These are phyloP conservation scores for Hypoxylon fuscum DNA, from an alignment of 495 filamentous ascomycete genomes.

Conservation along the genomic window DNA sequence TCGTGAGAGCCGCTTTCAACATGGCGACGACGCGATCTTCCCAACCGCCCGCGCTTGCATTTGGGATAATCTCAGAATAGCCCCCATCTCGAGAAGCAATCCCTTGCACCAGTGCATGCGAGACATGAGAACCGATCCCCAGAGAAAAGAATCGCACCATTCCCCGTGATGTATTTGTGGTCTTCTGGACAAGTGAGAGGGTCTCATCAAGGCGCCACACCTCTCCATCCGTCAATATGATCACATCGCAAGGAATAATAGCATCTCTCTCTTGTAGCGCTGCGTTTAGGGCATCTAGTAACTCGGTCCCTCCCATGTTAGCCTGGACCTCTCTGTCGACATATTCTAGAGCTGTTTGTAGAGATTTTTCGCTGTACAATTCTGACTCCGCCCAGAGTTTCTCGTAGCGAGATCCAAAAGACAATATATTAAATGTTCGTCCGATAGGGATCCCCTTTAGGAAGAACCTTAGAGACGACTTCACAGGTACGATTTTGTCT, in stretches of 20 bases:
- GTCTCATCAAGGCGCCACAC: constrained; percentile 57
- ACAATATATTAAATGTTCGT: constrained; percentile 68
- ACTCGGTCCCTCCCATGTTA: constrained; percentile 65
- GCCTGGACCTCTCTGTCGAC: constrained; percentile 49
- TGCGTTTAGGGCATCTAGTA: constrained; percentile 53
- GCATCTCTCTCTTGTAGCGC: constrained; percentile 18
- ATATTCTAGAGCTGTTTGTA: constrained; percentile 56
- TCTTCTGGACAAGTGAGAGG: constrained; percentile 55
- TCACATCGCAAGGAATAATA: constrained; percentile 54
- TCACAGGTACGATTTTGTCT: constrained; percentile 57
- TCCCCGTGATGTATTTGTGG: constrained; percentile 45
- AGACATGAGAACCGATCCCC: constrained; percentile 63
- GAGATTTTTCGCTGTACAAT: constrained; percentile 52
- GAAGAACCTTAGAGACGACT: constrained; percentile 63
- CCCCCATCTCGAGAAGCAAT: constrained; percentile 64
- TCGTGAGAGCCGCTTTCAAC: constrained; percentile 63
- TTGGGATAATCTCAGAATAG: constrained; percentile 60
- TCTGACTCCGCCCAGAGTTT: constrained; percentile 62
- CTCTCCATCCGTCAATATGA: constrained; percentile 67
- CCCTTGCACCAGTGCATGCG: constrained; percentile 65
- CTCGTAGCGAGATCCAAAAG: constrained; percentile 57
- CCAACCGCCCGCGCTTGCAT: constrained; percentile 44
- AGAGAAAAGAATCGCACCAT: constrained; percentile 64
- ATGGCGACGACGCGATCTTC: constrained; percentile 64
- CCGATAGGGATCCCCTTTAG: constrained; percentile 66